phyloP scores from a whole-genome alignment of 345 rosid species.

The Gossypium bickii region DNA sequence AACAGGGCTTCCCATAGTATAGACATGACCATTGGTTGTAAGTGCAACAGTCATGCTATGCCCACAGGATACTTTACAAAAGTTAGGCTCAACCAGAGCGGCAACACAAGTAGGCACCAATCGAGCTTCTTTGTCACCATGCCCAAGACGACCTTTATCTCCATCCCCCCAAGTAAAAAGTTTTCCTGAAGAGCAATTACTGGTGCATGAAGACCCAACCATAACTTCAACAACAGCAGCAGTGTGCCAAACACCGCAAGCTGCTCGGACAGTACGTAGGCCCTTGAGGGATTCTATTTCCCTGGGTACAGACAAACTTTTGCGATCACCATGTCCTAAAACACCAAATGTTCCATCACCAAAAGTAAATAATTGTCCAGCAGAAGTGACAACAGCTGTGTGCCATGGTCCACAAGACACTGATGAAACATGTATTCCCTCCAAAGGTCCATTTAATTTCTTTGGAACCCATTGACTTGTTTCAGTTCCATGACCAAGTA shows the following conservation, averaged over 20 bases:
- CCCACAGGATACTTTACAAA: conserved; percentile 74
- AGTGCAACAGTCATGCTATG: conserved; percentile 68
- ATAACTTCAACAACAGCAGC: conserved; percentile 82
- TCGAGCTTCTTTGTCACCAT: conserved; percentile 69
- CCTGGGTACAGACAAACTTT: conserved; percentile 53
- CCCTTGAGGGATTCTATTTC: conserved; percentile 82
- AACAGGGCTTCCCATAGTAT: conserved; percentile 75
- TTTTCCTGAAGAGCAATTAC: conserved; percentile 72
- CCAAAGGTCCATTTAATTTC: conserved; percentile 64
- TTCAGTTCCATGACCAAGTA: conserved; percentile 67
- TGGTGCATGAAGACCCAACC: conserved; percentile 69
- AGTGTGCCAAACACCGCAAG: conserved; percentile 86
- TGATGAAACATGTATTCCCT: conserved; percentile 69
- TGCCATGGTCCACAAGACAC: conserved; percentile 86
- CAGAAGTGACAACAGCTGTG: conserved; percentile 70
- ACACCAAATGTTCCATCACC: conserved; percentile 85
- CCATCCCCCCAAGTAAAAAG: conserved; percentile 89
- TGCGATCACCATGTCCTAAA: conserved; percentile 66
- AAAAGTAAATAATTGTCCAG: conserved; percentile 71
- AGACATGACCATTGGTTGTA: conserved; percentile 62
- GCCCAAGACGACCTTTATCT: conserved; percentile 76
- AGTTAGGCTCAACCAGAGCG: conserved; percentile 66
- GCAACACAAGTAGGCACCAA: conserved; percentile 78
- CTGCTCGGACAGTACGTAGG: conserved; percentile 70
- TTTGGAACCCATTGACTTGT: conserved; percentile 66